phyloP scores from a whole-genome alignment of 2,329 filamentous ascomycete genomes.

The Apiospora koreana region DNA sequence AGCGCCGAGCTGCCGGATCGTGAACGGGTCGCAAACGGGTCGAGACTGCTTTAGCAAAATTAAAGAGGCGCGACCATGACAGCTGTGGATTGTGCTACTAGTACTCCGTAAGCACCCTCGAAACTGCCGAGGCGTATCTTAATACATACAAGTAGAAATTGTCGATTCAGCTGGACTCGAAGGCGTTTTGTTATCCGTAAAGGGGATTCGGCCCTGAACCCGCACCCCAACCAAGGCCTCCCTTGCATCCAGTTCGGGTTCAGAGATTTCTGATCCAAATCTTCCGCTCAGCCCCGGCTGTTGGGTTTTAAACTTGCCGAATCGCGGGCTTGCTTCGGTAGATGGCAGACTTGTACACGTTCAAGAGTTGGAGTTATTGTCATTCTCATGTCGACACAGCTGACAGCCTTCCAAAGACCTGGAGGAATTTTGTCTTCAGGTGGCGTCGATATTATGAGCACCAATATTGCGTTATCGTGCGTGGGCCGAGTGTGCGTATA shows the following conservation, averaged over 20 bases:
- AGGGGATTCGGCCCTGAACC: neutral
- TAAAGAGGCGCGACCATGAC: slow-evolving; percentile 3
- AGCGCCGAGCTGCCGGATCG: slow-evolving; percentile 5
- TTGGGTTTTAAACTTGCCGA: neutral
- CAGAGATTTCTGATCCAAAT: neutral
- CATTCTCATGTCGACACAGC: neutral
- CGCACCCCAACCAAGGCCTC: neutral
- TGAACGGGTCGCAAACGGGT: neutral
- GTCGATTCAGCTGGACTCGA: neutral
- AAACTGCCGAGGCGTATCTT: slow-evolving; percentile 1
- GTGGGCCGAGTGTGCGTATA: neutral
- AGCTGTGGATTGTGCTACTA: neutral
- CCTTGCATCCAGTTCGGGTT: neutral
- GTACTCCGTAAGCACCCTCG: neutral
- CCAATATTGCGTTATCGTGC: neutral
- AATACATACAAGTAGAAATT: neutral
- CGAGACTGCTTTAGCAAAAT: neutral
- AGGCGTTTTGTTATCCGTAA: neutral
- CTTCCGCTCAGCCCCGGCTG: neutral
- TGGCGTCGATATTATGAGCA: neutral
- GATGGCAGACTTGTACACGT: neutral
- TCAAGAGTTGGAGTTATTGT: neutral
- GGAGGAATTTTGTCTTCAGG: neutral
- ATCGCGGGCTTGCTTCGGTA: neutral
- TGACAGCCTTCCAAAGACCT: neutral